Evolutionary conservation across 176 grass and related monocot species (phyloP).

Genomic region (Paspalum notatum): DNA sequence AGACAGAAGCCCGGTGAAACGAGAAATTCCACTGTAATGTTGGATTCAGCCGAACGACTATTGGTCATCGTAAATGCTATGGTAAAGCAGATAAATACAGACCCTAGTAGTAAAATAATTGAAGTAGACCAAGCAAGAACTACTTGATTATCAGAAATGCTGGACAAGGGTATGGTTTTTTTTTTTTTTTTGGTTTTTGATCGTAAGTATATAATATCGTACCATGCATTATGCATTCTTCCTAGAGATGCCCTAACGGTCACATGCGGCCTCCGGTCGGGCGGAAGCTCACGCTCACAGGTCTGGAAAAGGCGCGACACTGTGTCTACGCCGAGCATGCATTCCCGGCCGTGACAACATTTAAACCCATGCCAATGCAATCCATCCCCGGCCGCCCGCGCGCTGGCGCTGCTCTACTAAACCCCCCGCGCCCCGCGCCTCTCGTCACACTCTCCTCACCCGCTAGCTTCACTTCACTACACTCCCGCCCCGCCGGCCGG

Average conservation of each 20-base stretch:
- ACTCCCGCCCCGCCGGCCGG: neutral
- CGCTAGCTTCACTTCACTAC: constrained; percentile 55
- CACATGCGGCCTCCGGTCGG: constrained; percentile 36
- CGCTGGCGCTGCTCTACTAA: constrained; percentile 40
- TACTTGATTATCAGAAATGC: too few species aligned
- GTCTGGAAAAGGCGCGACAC: constrained; percentile 48
- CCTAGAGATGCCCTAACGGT: constrained; percentile 73
- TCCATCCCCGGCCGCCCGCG: neutral
- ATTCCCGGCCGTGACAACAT: constrained; percentile 71
- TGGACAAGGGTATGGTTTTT: too few species aligned
- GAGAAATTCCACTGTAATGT: too few species aligned
- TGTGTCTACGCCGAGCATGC: constrained; percentile 15
- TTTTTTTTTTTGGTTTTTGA: neutral
- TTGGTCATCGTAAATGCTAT: too few species aligned
- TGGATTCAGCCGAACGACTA: too few species aligned
- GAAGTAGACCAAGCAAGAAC: too few species aligned
- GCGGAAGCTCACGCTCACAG: constrained; percentile 40
- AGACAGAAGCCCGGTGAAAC: too few species aligned
- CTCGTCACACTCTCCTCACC: constrained; percentile 60
- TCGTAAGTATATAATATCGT: neutral
- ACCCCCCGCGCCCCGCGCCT: constrained; percentile 55
- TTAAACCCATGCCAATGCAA: constrained; percentile 44
- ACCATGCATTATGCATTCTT: neutral
- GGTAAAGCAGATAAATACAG: too few species aligned
- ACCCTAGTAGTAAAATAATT: too few species aligned